These are phyloP conservation scores for Kregervanrija pseudodelftensis DNA, from an alignment of 805 yeast species.

Conservation along the genomic window DNA sequence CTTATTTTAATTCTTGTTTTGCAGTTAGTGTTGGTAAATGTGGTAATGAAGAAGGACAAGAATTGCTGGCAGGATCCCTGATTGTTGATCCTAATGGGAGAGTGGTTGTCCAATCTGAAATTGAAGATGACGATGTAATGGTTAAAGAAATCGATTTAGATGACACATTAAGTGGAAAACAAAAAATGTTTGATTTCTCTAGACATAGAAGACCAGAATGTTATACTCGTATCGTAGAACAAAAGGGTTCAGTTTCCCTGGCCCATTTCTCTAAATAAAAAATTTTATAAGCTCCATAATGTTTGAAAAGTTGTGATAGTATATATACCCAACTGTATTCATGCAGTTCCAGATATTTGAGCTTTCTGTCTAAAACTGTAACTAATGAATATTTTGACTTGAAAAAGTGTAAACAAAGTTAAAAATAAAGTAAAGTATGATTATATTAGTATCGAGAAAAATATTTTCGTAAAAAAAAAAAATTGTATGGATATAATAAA, in stretches of 20 bases:
- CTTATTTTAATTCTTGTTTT: slow-evolving; percentile 29
- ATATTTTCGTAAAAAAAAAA: too few relatives aligned
- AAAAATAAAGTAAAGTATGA: too few relatives aligned
- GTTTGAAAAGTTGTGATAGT: too few relatives aligned
- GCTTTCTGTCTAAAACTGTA: too few relatives aligned
- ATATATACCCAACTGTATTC: too few relatives aligned
- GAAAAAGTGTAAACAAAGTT: too few relatives aligned
- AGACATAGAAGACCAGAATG: slow-evolving; percentile 31
- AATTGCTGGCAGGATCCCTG: slow-evolving; percentile 29
- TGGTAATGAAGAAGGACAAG: slow-evolving; percentile 32
- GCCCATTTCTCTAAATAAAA: neutral
- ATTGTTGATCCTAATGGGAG: slow-evolving; percentile 33
- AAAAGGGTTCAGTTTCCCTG: slow-evolving; percentile 23
- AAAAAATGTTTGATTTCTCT: slow-evolving; percentile 31
- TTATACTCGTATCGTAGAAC: slow-evolving; percentile 20
- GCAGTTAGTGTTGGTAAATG: slow-evolving; percentile 31
- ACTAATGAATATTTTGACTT: too few relatives aligned
- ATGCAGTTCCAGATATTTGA: too few relatives aligned
- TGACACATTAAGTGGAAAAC: slow-evolving; percentile 28
- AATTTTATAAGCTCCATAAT: neutral
- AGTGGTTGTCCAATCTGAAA: slow-evolving; percentile 26
- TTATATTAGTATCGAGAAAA: neutral
- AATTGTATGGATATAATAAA: too few relatives aligned
- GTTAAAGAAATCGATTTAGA: slow-evolving; percentile 30
- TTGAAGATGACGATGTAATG: slow-evolving; percentile 15